Conservation (phyloP, 768 basidiomycete species). For the Trametes cingulata region DNA sequence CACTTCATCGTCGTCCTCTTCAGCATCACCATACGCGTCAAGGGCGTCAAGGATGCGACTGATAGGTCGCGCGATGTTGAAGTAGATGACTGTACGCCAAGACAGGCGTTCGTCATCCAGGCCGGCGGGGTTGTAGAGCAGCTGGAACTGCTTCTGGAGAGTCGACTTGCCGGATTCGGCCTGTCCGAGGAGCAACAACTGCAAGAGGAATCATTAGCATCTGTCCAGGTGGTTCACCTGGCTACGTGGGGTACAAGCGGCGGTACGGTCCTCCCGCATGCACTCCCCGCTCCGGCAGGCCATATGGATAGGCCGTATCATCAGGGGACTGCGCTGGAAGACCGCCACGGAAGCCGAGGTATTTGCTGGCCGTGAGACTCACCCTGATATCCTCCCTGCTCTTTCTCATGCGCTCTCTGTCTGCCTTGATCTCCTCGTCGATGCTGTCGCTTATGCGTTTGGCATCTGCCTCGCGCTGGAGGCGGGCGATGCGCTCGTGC, state of each 20-base stretch:
- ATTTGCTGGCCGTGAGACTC: conserved; percentile 8
- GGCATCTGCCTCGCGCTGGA: conserved; percentile 70
- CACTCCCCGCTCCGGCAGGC: background rate
- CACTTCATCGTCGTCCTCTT: conserved; percentile 53
- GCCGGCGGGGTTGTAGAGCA: conserved; percentile 70
- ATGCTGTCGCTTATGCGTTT: conserved; percentile 78
- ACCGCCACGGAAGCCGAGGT: conserved; percentile 23
- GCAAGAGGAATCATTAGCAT: conserved; percentile 73
- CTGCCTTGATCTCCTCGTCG: conserved; percentile 74
- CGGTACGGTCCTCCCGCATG: conserved; percentile 33
- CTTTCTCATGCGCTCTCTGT: conserved; percentile 64
- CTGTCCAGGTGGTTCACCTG: conserved; percentile 42
- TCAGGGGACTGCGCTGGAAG: too few species aligned
- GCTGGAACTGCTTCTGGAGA: conserved; percentile 81
- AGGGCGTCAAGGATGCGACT: conserved; percentile 38
- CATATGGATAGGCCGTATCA: too few species aligned
- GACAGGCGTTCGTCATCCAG: conserved; percentile 71
- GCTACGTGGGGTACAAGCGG: background rate
- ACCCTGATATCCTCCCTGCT: conserved; percentile 79
- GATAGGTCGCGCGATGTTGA: conserved; percentile 59
- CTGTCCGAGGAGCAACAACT: conserved; percentile 72
- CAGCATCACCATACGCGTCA: conserved; percentile 37
- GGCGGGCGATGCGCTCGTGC: conserved; percentile 57
- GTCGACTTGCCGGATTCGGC: conserved; percentile 83
- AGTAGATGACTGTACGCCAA: conserved; percentile 81